Conservation (phyloP, 768 basidiomycete genomes). For the Ramaria sp. region DNA sequence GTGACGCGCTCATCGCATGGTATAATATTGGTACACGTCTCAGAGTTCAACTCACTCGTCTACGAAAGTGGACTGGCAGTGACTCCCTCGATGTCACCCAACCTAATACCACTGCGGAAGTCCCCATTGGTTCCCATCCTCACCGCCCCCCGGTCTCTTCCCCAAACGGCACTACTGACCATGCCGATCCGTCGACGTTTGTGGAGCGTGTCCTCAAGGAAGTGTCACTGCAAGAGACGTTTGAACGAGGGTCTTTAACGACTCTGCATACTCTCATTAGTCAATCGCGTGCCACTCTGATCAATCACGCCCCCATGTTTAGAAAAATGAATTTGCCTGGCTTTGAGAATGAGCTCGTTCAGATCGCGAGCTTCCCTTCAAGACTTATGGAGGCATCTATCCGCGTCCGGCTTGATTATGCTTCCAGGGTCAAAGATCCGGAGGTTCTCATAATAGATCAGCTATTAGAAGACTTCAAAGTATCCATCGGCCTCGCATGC, state of each 20-base stretch:
- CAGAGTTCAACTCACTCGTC: conserved; percentile 65
- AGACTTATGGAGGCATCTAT: conserved; percentile 87
- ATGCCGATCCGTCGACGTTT: conserved; percentile 69
- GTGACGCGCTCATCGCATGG: conserved; percentile 89
- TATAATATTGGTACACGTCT: conserved; percentile 78
- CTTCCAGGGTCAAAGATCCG: conserved; percentile 79
- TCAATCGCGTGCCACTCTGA: conserved; percentile 77
- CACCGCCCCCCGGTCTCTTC: conserved; percentile 16
- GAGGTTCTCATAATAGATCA: conserved; percentile 88
- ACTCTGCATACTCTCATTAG: conserved; percentile 83
- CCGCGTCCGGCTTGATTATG: conserved; percentile 81
- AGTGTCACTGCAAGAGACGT: conserved; percentile 89
- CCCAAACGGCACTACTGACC: conserved; percentile 30
- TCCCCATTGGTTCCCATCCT: conserved; percentile 27
- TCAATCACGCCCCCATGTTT: conserved; percentile 66
- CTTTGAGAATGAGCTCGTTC: conserved; percentile 81
- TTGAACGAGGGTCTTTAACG: conserved; percentile 81
- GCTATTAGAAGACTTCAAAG: conserved; percentile 85
- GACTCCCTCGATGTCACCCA: conserved; percentile 83
- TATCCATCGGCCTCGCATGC: conserved; percentile 85
- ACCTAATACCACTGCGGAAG: conserved; percentile 58
- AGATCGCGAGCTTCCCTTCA: conserved; percentile 93
- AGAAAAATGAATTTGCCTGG: conserved; percentile 84
- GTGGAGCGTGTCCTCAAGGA: conserved; percentile 92
- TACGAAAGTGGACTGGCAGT: conserved; percentile 91